Conservation (phyloP, 495 filamentous ascomycete species). For the Staphylotrichum tortipilum region DNA sequence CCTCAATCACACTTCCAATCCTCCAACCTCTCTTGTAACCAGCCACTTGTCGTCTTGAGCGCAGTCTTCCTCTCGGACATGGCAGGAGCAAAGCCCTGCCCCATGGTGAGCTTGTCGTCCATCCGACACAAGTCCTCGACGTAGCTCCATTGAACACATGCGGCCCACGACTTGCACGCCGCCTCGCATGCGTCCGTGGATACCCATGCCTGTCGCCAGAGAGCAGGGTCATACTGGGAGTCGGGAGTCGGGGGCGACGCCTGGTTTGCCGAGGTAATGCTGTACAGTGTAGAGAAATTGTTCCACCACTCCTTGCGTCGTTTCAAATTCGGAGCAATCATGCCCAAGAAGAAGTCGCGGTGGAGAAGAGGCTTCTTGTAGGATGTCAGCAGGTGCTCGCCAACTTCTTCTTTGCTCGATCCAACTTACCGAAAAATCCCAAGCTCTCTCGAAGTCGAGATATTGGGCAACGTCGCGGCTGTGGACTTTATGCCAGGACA, state of each 20-base stretch:
- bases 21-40: conserved; percentile 4
- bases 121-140: conserved; percentile 9
- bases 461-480: conserved; percentile 7
- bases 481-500: conserved; percentile 9
- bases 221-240: background rate
- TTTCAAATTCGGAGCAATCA: background rate
- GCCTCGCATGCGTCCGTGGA: conserved; percentile 4
- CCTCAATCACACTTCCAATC: conserved; percentile 3
- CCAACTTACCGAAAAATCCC: background rate
- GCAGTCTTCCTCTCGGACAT: conserved; percentile 10
- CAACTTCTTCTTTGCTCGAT: too few species aligned
- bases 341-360: background rate
- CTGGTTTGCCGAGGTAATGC: conserved; percentile 8
- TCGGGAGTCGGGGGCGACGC: background rate
- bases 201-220: conserved; percentile 5
- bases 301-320: conserved; percentile 9
- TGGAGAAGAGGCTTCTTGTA: background rate
- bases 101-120: conserved; percentile 11
- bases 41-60: conserved; percentile 8
- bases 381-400: background rate
- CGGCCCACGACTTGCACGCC: conserved; percentile 3
- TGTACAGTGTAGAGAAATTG: background rate
- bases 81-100: conserved; percentile 8
- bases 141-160: conserved; percentile 10
- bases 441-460: background rate